Evolutionary conservation across 768 basidiomycete genomes (phyloP), one percentile per base, ranked within the genome.

Genomic region (Suillus spraguei): DNA sequence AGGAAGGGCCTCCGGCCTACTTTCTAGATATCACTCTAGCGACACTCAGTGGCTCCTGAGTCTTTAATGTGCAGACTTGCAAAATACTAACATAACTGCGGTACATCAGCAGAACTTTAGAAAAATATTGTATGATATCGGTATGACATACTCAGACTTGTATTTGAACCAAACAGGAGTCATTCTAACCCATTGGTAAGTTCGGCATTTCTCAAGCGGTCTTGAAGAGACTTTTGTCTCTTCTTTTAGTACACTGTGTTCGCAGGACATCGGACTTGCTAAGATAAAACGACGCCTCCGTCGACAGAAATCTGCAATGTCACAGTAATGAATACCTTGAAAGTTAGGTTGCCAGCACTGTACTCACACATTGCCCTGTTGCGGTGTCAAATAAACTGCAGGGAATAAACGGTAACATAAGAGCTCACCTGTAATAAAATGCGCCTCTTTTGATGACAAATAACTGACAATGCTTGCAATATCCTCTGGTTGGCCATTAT

Each of bases 381-480:
- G 33, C 17, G 20, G 20, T 11, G 17, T 35, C 33, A 38, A 20
- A 32, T 10, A 20, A 42, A 11, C 32, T 32, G 20, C 41, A 62
- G 28, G 11, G 16, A 50, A 17, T 13, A 32, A 53, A 53, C 33
- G 32, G 5, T 10, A 53, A 49, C 6, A 53, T 53, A n/a, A 59
- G 22, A 16, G 47, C 70, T 49, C 59, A 70, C 72, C 72, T 8
- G 73, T 74, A 36, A 74, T 71, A 50, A 73, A 74, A 52, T 62
- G 62, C 0, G 70, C 63, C 42, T 73, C 72, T 52, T 70, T 67
- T 8, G 72, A 73, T 1, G 68, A 69, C 28, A 74, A 32, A 59
- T 69, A 74, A 14, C 69, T 69, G 10, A 74, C 72, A 10, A 74
- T 62, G 33, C 62, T 66, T 3, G 72, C 72, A 55, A 74, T 65